phyloP scores from a whole-genome alignment of 2,329 filamentous ascomycete genomes.

The Calonectria ilicicola region DNA sequence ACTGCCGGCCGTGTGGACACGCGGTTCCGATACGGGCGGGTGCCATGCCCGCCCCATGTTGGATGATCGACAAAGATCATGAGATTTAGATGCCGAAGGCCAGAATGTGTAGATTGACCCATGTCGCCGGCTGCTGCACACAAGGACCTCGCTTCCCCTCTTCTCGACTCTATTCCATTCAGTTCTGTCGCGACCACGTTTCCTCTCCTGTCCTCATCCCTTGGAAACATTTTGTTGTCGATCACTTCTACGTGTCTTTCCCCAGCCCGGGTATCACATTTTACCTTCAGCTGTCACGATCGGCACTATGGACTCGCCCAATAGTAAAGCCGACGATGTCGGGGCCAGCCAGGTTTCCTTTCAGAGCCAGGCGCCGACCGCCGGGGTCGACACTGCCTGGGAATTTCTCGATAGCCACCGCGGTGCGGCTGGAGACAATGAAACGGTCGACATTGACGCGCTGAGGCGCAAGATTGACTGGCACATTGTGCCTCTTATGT shows the following conservation, averaged over 20 bases:
- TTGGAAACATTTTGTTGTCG: neutral
- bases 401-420: constrained; percentile 57
- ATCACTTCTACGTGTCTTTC: constrained; percentile 1
- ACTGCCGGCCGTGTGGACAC: neutral
- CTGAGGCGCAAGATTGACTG: constrained; percentile 69
- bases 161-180: neutral
- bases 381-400: constrained; percentile 59
- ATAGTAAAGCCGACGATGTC: constrained; percentile 13
- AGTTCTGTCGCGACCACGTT: neutral
- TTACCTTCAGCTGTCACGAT: neutral
- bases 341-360: constrained; percentile 22
- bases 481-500: constrained; percentile 72
- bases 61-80: neutral
- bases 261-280: neutral
- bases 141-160: neutral
- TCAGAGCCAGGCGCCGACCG: neutral
- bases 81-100: neutral
- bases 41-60: neutral
- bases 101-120: neutral
- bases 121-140: neutral
- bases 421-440: constrained; percentile 48
- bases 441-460: constrained; percentile 55
- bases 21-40: neutral
- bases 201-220: neutral
- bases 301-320: constrained; percentile 13